Evolutionary conservation across 2,329 filamentous ascomycete genomes (phyloP).

Genomic region (Phialemoniopsis sp.): DNA sequence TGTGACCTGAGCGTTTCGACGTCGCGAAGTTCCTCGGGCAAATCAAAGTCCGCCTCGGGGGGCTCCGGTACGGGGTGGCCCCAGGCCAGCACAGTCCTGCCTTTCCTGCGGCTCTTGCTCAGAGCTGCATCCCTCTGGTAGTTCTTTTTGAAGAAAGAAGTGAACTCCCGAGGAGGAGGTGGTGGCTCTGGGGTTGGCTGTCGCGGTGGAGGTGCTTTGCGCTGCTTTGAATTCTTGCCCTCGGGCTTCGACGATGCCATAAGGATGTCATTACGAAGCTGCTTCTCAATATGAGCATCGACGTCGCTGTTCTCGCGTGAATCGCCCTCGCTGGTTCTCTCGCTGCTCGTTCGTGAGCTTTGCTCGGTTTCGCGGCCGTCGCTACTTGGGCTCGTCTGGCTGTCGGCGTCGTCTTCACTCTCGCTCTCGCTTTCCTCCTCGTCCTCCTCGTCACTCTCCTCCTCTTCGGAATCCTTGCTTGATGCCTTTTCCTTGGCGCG

Average conservation of each 20-base stretch:
- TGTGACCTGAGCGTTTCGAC: slow-evolving; percentile 52
- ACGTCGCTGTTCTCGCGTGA: slow-evolving; percentile 65
- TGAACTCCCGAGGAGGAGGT: slow-evolving; percentile 53
- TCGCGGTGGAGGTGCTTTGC: slow-evolving; percentile 20
- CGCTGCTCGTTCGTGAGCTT: too few relatives aligned
- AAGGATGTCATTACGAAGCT: slow-evolving; percentile 67
- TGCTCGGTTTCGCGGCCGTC: not conserved
- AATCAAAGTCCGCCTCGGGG: slow-evolving; percentile 64
- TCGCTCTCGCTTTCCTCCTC: slow-evolving; percentile 17
- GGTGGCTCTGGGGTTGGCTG: slow-evolving; percentile 16
- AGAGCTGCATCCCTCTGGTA: slow-evolving; percentile 77
- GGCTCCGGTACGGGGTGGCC: slow-evolving; percentile 76
- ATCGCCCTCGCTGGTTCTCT: slow-evolving; percentile 31
- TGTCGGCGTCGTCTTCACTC: slow-evolving; percentile 14
- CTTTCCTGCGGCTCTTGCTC: slow-evolving; percentile 65
- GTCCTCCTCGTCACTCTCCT: slow-evolving; percentile 20
- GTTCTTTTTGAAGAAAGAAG: slow-evolving; percentile 80
- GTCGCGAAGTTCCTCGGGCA: slow-evolving; percentile 63
- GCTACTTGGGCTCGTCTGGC: slow-evolving; percentile 6
- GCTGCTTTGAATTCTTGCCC: slow-evolving; percentile 26
- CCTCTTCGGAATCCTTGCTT: slow-evolving; percentile 21
- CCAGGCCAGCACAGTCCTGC: slow-evolving; percentile 72
- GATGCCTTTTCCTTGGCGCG: slow-evolving; percentile 21
- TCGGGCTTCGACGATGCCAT: slow-evolving; percentile 45
- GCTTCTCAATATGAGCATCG: slow-evolving; percentile 67